Evolutionary conservation across 2,329 filamentous ascomycete genomes (phyloP).

Genomic region (Sclerotinia trifoliorum): DNA sequence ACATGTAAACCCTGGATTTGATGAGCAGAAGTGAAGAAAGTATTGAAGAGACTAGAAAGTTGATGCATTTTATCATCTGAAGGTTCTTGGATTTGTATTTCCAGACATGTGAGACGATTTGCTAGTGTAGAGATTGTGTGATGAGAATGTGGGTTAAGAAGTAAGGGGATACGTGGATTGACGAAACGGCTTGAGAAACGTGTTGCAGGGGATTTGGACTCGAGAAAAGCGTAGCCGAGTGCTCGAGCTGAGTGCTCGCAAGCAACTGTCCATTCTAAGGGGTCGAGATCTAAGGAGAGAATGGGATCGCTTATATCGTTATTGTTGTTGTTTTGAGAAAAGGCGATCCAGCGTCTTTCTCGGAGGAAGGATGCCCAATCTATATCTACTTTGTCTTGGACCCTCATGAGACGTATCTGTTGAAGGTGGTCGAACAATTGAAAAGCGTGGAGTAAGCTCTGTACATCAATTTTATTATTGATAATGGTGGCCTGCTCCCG

Average conservation of each 20-base stretch:
- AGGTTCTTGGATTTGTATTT: slow-evolving; percentile 56
- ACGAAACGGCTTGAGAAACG: slow-evolving; percentile 54
- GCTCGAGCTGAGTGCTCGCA: slow-evolving; percentile 61
- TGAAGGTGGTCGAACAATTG: slow-evolving; percentile 58
- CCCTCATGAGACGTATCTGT: slow-evolving; percentile 62
- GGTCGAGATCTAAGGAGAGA: slow-evolving; percentile 46
- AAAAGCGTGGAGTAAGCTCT: slow-evolving; percentile 32
- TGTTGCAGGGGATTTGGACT: slow-evolving; percentile 52
- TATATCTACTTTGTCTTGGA: slow-evolving; percentile 59
- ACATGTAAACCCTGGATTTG: slow-evolving; percentile 64
- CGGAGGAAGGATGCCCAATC: slow-evolving; percentile 52
- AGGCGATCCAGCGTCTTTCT: slow-evolving; percentile 32
- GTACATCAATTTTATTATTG: slow-evolving; percentile 28
- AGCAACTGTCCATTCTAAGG: slow-evolving; percentile 60
- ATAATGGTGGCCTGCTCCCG: slow-evolving; percentile 34
- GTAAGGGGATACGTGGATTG: slow-evolving; percentile 57
- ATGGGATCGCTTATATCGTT: slow-evolving; percentile 40
- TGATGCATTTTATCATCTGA: slow-evolving; percentile 54
- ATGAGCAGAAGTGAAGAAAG: slow-evolving; percentile 56
- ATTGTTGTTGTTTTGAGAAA: slow-evolving; percentile 27
- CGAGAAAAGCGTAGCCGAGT: slow-evolving; percentile 55
- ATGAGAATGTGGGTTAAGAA: slow-evolving; percentile 49
- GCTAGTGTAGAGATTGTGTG: slow-evolving; percentile 51
- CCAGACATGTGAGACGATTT: slow-evolving; percentile 58
- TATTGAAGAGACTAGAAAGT: slow-evolving; percentile 56